Base-by-base conservation (phyloP, 805 yeast species). In the Saccharomycopsis amapae region DNA sequence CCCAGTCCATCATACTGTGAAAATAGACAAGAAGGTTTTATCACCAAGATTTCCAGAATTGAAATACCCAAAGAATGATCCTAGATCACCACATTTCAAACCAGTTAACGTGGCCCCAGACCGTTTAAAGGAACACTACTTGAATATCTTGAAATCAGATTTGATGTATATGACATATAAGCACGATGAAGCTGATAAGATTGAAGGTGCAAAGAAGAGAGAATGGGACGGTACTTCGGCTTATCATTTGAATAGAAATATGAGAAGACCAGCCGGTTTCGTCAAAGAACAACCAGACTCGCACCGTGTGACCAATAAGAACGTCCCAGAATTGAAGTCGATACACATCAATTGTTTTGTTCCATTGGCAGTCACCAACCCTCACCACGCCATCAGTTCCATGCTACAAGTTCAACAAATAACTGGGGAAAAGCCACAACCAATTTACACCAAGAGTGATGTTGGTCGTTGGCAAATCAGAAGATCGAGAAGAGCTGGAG, bases 1-100 rank as follows among this genome's bases (percentile, higher is more conserved):
- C 42, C 97, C 98, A 1, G 94, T 90, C 13, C 98, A 93, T 63
- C 98, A 93, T 64, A 73, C 77, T 49, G 85, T 90, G 37, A 78
- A 76, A 54, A 78, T 86, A 58, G 73, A 76, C 57, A 93, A 93
- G 62, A 66, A 78, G 32, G 75, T 76, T 45, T 73, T 90, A 41
- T 81, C 89, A 31, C 88, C 90, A 47, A 71, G 81, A 50, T 84
- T 80, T 62, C 78, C 83, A 43, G 84, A 78, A 33, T 64, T 85
- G 48, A 75, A 83, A 51, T 65, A 72, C 41, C 76, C 81, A 24
- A 79, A 81, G 54, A 76, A 78, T 57, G 95, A 88, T 62, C 77
- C 88, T 51, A 75, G 84, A 59, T 80, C 95, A 12, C 82, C 93
- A 17, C 81, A 77, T 20, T 90, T 69, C 68, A 76, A 69, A 56